Percentiles rank a stretch among this genome's conserved stretches.
These are phyloP conservation scores for Ogataea naganishii DNA, from an alignment of 805 yeast genomes.

Conservation along the genomic window DNA sequence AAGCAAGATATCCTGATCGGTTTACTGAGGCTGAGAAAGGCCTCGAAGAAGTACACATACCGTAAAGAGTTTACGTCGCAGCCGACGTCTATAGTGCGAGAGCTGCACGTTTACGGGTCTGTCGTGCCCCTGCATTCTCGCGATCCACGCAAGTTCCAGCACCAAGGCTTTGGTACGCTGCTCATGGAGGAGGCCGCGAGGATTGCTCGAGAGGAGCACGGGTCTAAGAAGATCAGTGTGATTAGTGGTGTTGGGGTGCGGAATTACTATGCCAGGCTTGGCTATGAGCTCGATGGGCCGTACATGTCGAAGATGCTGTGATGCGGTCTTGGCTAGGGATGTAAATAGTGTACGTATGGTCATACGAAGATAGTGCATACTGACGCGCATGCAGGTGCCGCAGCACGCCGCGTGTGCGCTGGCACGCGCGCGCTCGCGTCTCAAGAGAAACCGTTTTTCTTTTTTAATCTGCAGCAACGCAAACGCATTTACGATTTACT, in stretches of 20 bases:
- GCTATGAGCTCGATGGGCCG: conserved; percentile 91
- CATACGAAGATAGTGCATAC: too few species aligned
- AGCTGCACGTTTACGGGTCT: conserved; percentile 93
- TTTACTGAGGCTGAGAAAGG: conserved; percentile 75
- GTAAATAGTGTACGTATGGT: too few species aligned
- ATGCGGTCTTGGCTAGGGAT: too few species aligned
- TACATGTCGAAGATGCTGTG: conserved; percentile 79
- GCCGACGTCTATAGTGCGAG: conserved; percentile 92
- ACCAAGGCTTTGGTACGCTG: conserved; percentile 96
- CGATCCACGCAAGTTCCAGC: conserved; percentile 97
- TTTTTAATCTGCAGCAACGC: too few species aligned
- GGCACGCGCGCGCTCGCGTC: too few species aligned
- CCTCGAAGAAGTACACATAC: conserved; percentile 82
- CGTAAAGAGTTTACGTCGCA: conserved; percentile 79
- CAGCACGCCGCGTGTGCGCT: too few species aligned
- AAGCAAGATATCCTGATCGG: conserved; percentile 94
- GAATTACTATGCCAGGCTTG: conserved; percentile 87
- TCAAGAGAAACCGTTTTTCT: too few species aligned
- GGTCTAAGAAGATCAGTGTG: conserved; percentile 83
- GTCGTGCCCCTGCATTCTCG: conserved; percentile 95
- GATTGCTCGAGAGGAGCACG: conserved; percentile 92
- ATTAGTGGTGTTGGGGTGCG: conserved; percentile 97
- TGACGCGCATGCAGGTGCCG: too few species aligned
- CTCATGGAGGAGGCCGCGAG: conserved; percentile 98
- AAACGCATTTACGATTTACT: too few species aligned